Evolutionary conservation across 1,284 basidiomycete species (phyloP), one percentile per base, ranked within the genome.

Genomic region (Ceratobasidium sp.): DNA sequence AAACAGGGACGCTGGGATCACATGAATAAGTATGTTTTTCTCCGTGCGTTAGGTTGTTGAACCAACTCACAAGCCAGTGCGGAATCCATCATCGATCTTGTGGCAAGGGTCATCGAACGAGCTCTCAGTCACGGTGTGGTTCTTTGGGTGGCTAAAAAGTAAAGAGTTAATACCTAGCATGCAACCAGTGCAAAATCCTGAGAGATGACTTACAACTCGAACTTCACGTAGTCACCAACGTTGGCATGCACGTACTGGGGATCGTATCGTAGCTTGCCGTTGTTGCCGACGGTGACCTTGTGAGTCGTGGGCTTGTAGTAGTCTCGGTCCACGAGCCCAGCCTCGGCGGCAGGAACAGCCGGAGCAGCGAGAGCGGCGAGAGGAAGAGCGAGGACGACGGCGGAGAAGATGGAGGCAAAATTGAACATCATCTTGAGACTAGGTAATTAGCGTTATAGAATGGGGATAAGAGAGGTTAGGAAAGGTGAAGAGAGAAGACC

Each of bases 121-220:
- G 57, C 69, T 72, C 56, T 72, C 69, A 14, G 69, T 72, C 56
- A 72, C 69, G 31, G 69, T 72, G 47, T 72, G 69, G 56, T 72
- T 72, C 69, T 72, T 72, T 9, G 69, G 69, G 31, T 72, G 57
- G 29, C 69, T 72, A 45, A 4, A 47, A 45, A 15, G 22, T 5
- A 36, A 9, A n/a, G 19, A 11, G 24, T 29, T 19, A 71, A 36
- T 27, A 27, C 41, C 7, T 22, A 19, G 17, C 14, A 33, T 17
- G 15, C 1, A 2, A 14, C n/a, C 2, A n/a, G 17, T 1, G 19
- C 5, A 44, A 24, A 44, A 60, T 22, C n/a, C n/a, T n/a, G 48
- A 2, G 17, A 22, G 41, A 11, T n/a, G 24, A 57, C 69, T 29
- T 60, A 72, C 56, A 72, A 72, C 56, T 72, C 69, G 45, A 72